Evolutionary conservation across 495 filamentous ascomycete species (phyloP).

Genomic region (Thozetella sp.): DNA sequence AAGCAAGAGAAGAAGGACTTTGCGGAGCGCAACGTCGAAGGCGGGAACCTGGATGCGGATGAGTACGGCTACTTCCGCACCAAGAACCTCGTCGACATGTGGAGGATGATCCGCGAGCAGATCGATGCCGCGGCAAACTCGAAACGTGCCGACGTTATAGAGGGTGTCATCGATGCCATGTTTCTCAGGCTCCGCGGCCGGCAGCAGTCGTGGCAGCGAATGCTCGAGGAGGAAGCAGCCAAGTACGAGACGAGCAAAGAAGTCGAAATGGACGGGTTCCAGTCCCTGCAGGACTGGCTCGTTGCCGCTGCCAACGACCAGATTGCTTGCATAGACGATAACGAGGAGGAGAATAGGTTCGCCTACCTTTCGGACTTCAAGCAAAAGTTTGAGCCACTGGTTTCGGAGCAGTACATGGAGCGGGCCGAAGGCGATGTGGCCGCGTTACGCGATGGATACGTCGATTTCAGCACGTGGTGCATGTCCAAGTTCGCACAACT

Average conservation of each 20-base stretch:
- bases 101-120: conserved; percentile 96
- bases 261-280: conserved; percentile 75
- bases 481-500: conserved; percentile 80
- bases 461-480: conserved; percentile 90
- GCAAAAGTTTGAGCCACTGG: conserved; percentile 73
- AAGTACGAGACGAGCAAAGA: conserved; percentile 63
- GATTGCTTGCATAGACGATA: conserved; percentile 94
- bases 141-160: conserved; percentile 80
- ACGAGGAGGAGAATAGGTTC: conserved; percentile 66
- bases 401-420: conserved; percentile 79
- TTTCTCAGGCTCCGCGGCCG: conserved; percentile 79
- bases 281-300: conserved; percentile 87
- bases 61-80: conserved; percentile 87
- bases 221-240: conserved; percentile 83
- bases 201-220: conserved; percentile 80
- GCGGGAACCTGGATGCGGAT: conserved; percentile 76
- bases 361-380: conserved; percentile 83
- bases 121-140: conserved; percentile 78
- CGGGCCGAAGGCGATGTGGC: conserved; percentile 72
- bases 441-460: conserved; percentile 81
- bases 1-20: conserved; percentile 79
- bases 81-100: conserved; percentile 88
- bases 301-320: conserved; percentile 98
- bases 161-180: conserved; percentile 94
- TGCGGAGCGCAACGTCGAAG: conserved; percentile 70